Evolutionary conservation across 1,139 yeast genomes (phyloP).

Genomic region (Candida sp.): DNA sequence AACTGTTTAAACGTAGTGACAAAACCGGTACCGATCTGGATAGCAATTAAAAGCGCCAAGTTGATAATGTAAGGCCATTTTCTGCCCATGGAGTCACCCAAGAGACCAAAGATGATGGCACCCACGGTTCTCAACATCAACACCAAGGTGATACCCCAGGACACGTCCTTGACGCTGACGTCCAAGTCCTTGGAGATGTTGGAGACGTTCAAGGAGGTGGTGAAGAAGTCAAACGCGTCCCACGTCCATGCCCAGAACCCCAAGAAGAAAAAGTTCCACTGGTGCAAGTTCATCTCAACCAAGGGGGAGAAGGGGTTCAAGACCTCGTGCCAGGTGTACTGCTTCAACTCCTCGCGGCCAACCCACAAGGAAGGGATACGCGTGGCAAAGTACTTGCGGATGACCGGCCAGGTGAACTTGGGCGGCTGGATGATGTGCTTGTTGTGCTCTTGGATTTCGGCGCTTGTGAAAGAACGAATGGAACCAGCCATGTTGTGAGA

Average conservation of each 20-base stretch:
- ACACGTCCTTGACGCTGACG: conserved; percentile 29
- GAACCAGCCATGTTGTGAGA: conserved; percentile 7
- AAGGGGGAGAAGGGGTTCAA: conserved; percentile 40
- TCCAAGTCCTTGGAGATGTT: conserved; percentile 33
- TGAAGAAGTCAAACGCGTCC: conserved; percentile 48
- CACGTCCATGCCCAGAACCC: conserved; percentile 47
- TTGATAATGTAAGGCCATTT: conserved; percentile 42
- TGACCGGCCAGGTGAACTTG: conserved; percentile 26
- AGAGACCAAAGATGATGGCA: conserved; percentile 39
- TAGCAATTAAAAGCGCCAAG: conserved; percentile 31
- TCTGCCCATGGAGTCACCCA: conserved; percentile 42
- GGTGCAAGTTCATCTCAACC: conserved; percentile 27
- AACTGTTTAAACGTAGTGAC: conserved; percentile 40
- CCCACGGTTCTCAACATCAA: conserved; percentile 51
- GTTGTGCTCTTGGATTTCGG: conserved; percentile 64
- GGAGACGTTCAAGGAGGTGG: conserved; percentile 37
- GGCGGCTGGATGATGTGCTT: conserved; percentile 38
- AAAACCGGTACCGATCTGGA: conserved; percentile 47
- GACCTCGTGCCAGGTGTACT: conserved; percentile 31
- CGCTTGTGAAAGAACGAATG: conserved; percentile 9
- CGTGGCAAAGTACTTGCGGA: conserved; percentile 28
- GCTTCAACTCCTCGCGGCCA: conserved; percentile 30
- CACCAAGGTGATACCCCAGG: conserved; percentile 51
- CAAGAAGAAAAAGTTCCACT: conserved; percentile 40
- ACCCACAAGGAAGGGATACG: conserved; percentile 37